Evolutionary conservation across 2,329 filamentous ascomycete species (phyloP), one percentile per base, ranked within the genome.

Genomic region (Talaromyces sp.): DNA sequence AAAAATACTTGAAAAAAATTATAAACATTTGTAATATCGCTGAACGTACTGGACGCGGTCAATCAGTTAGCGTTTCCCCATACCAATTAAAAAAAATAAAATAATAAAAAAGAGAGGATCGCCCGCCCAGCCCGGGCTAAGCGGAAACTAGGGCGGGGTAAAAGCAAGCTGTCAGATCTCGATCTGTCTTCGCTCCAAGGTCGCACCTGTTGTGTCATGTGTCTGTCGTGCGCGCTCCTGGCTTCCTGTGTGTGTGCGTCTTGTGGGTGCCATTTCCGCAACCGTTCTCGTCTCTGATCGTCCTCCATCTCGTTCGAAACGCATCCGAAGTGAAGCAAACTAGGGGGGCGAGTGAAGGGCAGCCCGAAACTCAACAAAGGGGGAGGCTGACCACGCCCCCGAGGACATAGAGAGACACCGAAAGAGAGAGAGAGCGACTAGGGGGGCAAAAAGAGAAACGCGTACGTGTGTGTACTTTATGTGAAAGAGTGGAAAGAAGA

Each of bases 91-190:
- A 7, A 7, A 36, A 12, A 36, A 12, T 36, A 7, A 36, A 2
- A 36, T 2, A 36, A 12, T 12, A 36, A 36, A 36, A 8, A 36
- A 36, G 33, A 27, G 16, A 12, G 36, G 56, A 59, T 62, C 61
- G 55, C 61, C 61, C 58, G 57, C 16, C 52, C 51, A 62, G 42
- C 52, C 42, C 61, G 51, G 40, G 30, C 57, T 56, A 61, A 56
- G 23, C 12, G 56, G 33, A 59, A 27, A 62, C 56, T 62, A 62
- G 61, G 58, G 61, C 61, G 61, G 61, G 61, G 61, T 62, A 62
- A 59, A 5, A 51, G 60, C 59, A 53, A 62, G 61, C 61, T 62
- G 61, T 62, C 61, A 62, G 61, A 62, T 62, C 61, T 59, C 56
- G 61, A 59, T 62, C 61, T 47, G 56, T 23, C 53, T 23, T 51